These are phyloP conservation scores for Citrus trifoliata DNA, from an alignment of 345 rosid species.

Conservation along the genomic window DNA sequence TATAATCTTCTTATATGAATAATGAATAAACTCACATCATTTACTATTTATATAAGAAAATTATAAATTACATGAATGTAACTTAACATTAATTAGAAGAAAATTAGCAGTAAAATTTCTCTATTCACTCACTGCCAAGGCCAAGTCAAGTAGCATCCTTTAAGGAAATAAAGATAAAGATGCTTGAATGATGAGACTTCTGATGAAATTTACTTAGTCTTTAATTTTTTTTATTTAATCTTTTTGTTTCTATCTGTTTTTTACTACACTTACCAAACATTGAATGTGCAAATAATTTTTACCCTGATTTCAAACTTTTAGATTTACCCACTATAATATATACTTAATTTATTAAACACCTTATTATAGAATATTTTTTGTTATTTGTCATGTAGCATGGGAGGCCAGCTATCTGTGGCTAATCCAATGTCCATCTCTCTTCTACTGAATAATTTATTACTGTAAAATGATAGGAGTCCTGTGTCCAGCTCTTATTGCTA, in stretches of 20 bases:
- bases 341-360: neutral
- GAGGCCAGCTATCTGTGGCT: neutral
- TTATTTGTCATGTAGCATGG: neutral
- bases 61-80: too few relatives aligned
- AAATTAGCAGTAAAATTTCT: neutral
- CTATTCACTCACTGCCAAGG: neutral
- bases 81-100: too few relatives aligned
- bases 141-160: neutral
- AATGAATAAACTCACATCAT: too few relatives aligned
- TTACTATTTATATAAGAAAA: too few relatives aligned
- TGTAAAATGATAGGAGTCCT: neutral
- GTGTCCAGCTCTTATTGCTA: neutral
- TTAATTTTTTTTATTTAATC: neutral
- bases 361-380: too few relatives aligned
- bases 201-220: neutral
- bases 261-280: neutral
- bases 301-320: too few relatives aligned
- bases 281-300: neutral
- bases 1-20: too few relatives aligned
- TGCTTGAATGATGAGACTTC: neutral
- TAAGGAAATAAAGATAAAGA: neutral
- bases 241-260: neutral
- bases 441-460: neutral
- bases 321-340: too few relatives aligned
- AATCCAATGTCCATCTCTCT: neutral